Evolutionary conservation across 2,329 filamentous ascomycete species (phyloP).

Genomic region (Penicillium vulpinum): DNA sequence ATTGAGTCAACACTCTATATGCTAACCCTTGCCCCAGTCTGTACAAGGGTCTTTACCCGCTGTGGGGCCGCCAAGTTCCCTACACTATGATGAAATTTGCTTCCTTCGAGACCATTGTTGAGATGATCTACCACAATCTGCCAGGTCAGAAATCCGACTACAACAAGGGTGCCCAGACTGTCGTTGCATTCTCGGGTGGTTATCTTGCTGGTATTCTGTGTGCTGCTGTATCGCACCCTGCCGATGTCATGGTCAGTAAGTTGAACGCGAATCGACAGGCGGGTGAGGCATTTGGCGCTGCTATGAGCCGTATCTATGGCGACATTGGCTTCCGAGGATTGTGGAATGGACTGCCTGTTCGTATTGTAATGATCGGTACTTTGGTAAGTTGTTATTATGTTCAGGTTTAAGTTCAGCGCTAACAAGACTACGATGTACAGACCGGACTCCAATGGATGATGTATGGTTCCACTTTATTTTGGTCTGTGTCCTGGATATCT

Average conservation of each 20-base stretch:
- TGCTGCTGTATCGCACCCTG: constrained; percentile 76
- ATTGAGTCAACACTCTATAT: not conserved
- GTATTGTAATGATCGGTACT: constrained; percentile 87
- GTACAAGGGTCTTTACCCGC: constrained; percentile 86
- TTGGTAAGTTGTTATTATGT: constrained; percentile 43
- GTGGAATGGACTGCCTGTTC: constrained; percentile 84
- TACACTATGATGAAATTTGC: constrained; percentile 94
- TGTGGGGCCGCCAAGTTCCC: constrained; percentile 91
- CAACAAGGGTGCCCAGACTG: constrained; percentile 77
- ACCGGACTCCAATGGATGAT: constrained; percentile 94
- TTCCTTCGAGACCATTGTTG: constrained; percentile 86
- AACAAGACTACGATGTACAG: constrained; percentile 20
- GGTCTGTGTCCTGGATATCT: not conserved
- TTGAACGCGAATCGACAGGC: constrained; percentile 75
- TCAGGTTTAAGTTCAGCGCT: constrained; percentile 9
- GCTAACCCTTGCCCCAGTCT: constrained; percentile 44
- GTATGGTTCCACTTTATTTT: constrained; percentile 54
- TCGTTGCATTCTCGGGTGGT: constrained; percentile 78
- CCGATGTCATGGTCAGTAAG: constrained; percentile 91
- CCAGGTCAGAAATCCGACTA: constrained; percentile 79
- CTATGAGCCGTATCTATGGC: constrained; percentile 76
- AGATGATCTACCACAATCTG: constrained; percentile 76
- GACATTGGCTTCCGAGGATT: constrained; percentile 86
- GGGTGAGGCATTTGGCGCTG: constrained; percentile 75
- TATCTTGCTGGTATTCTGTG: constrained; percentile 88